These are phyloP conservation scores for Terfezia boudieri DNA, from an alignment of 495 filamentous ascomycete species.

Conservation along the genomic window DNA sequence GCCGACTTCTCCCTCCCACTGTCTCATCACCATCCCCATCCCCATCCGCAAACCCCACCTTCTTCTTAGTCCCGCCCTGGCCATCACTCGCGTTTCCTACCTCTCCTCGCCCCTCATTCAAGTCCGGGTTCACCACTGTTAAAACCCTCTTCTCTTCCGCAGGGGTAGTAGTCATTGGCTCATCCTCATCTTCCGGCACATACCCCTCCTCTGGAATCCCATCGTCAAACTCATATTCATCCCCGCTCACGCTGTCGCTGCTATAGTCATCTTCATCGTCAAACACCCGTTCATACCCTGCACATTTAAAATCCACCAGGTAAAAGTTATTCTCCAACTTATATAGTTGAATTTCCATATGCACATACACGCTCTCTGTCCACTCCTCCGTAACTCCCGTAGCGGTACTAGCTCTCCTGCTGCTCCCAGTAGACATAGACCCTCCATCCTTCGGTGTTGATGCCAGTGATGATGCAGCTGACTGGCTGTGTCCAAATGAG, in stretches of 20 bases:
- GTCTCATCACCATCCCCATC: constrained; percentile 4
- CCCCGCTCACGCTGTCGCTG: background rate
- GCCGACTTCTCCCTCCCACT: background rate
- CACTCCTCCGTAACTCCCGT: constrained; percentile 3
- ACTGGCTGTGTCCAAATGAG: background rate
- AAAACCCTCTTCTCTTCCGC: background rate
- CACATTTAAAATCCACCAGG: constrained; percentile 95
- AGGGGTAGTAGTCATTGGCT: background rate
- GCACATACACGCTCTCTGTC: constrained; percentile 47
- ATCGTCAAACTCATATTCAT: constrained; percentile 7
- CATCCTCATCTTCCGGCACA: constrained; percentile 12
- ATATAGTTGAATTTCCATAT: constrained; percentile 91
- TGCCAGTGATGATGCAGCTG: constrained; percentile 19
- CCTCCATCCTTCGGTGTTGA: constrained; percentile 11
- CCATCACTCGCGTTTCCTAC: background rate
- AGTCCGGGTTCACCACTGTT: background rate
- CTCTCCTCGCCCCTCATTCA: background rate
- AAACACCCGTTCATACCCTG: constrained; percentile 75
- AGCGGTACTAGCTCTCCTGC: background rate
- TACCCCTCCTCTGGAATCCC: constrained; percentile 14
- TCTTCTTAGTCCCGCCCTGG: constrained; percentile 20
- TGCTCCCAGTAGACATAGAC: background rate
- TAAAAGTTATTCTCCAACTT: constrained; percentile 83
- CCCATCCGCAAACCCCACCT: constrained; percentile 18
- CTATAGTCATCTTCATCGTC: constrained; percentile 14